These are phyloP conservation scores for Wickerhamiella pararugosa DNA, from an alignment of 1,139 yeast genomes.

Conservation along the genomic window DNA sequence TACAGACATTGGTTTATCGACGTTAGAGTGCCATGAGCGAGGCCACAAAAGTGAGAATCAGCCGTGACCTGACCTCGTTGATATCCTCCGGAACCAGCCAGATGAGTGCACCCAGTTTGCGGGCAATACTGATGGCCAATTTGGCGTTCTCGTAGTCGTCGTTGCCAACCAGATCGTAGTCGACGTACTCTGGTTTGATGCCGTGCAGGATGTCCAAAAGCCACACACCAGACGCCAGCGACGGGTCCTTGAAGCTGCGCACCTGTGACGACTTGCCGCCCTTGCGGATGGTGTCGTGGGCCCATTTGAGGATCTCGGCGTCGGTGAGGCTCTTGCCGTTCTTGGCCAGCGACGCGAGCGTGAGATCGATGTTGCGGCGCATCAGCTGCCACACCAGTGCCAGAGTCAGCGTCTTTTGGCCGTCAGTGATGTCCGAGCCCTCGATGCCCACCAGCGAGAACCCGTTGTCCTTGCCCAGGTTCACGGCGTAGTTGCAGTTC, in stretches of 20 bases:
- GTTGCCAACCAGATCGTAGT: conserved; percentile 81
- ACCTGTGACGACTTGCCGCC: conserved; percentile 61
- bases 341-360: conserved; percentile 58
- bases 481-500: conserved; percentile 92
- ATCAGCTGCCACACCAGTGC: conserved; percentile 98
- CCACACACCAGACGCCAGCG: conserved; percentile 64
- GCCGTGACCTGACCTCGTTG: conserved; percentile 85
- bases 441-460: conserved; percentile 95
- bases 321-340: conserved; percentile 67
- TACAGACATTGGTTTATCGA: not conserved
- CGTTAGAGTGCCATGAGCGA: conserved; percentile 67
- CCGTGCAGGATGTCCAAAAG: conserved; percentile 84
- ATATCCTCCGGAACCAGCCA: conserved; percentile 99
- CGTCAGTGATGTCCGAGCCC: conserved; percentile 95
- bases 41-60: conserved; percentile 87
- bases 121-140: conserved; percentile 93
- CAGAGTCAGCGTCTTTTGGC: conserved; percentile 72
- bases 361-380: conserved; percentile 86
- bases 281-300: conserved; percentile 65
- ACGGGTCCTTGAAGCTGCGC: conserved; percentile 74
- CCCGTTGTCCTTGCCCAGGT: conserved; percentile 79
- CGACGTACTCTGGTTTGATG: conserved; percentile 92
- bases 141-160: conserved; percentile 88
- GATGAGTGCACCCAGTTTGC: conserved; percentile 93
- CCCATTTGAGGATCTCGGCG: conserved; percentile 84